A percentile compares a stretch with the other conserved stretches of the same genome.
These are phyloP conservation scores for Arxiozyma heterogenica DNA, from an alignment of 1,139 yeast species.

Conservation along the genomic window DNA sequence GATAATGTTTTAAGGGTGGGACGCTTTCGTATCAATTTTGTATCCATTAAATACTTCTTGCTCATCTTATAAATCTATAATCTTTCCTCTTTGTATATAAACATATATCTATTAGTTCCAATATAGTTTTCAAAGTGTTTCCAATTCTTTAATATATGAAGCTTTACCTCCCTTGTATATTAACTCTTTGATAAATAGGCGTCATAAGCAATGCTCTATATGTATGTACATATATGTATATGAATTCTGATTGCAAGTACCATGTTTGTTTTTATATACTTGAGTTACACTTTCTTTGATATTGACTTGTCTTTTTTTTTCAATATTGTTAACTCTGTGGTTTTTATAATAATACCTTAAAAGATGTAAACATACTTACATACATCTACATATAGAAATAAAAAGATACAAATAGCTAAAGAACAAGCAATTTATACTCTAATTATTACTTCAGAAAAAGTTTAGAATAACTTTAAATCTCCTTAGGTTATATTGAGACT, in stretches of 20 bases:
- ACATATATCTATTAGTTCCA: too few species aligned
- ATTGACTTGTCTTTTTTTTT: too few species aligned
- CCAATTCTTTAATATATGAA: not conserved
- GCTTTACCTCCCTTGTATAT: not conserved
- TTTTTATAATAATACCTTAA: not conserved
- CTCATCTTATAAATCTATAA: not conserved
- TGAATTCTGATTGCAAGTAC: too few species aligned
- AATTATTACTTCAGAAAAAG: not conserved
- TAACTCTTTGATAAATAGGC: too few species aligned
- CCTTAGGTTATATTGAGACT: too few species aligned
- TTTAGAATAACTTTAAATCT: not conserved
- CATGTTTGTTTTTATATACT: not conserved
- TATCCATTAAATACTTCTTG: not conserved
- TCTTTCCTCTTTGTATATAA: not conserved
- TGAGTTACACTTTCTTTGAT: not conserved
- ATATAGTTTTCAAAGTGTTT: too few species aligned
- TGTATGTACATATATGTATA: too few species aligned
- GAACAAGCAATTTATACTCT: not conserved
- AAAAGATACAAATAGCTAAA: too few species aligned
- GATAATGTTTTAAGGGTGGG: slow-evolving; percentile 25
- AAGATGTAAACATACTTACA: too few species aligned
- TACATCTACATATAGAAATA: too few species aligned
- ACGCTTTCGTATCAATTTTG: slow-evolving; percentile 17
- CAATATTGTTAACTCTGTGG: not conserved
- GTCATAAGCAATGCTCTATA: not conserved